Conservation (phyloP, 1,139 yeast species). For the Kodamaea alishanica region DNA sequence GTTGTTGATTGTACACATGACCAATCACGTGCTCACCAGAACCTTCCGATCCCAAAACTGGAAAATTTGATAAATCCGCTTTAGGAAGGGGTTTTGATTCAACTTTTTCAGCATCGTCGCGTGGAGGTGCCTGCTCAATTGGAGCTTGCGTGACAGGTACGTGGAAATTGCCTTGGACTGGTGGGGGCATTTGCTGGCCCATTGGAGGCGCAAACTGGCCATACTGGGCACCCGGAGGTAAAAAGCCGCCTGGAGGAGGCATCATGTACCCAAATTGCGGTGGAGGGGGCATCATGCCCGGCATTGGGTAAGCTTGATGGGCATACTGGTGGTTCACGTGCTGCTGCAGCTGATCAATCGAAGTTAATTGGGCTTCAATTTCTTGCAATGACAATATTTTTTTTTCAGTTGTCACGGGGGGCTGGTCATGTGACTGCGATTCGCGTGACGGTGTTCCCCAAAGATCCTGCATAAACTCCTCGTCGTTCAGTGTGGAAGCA, state of each 20-base stretch:
- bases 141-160: conserved; percentile 13
- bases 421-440: conserved; percentile 6
- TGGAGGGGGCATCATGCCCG: conserved; percentile 37
- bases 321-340: conserved; percentile 20
- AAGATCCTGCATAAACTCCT: conserved; percentile 48
- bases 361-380: conserved; percentile 68
- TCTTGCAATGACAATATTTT: conserved; percentile 67
- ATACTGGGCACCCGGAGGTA: conserved; percentile 39
- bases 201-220: conserved; percentile 29
- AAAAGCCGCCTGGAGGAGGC: conserved; percentile 40
- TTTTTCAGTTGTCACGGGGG: conserved; percentile 24
- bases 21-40: conserved; percentile 5
- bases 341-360: conserved; percentile 36
- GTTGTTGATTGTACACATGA: conserved; percentile 11
- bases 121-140: conserved; percentile 11
- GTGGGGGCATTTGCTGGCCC: conserved; percentile 23
- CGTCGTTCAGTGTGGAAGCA: conserved; percentile 36
- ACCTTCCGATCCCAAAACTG: conserved; percentile 44
- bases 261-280: conserved; percentile 39
- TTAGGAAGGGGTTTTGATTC: conserved; percentile 11
- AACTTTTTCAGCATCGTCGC: conserved; percentile 5
- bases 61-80: conserved; percentile 47
- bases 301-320: conserved; percentile 25
- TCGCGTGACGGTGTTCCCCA: conserved; percentile 39
- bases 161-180: conserved; percentile 21